Evolutionary conservation across 2,329 filamentous ascomycete species (phyloP), one percentile per base, ranked within the genome.

Genomic region (Lachnellula arida): DNA sequence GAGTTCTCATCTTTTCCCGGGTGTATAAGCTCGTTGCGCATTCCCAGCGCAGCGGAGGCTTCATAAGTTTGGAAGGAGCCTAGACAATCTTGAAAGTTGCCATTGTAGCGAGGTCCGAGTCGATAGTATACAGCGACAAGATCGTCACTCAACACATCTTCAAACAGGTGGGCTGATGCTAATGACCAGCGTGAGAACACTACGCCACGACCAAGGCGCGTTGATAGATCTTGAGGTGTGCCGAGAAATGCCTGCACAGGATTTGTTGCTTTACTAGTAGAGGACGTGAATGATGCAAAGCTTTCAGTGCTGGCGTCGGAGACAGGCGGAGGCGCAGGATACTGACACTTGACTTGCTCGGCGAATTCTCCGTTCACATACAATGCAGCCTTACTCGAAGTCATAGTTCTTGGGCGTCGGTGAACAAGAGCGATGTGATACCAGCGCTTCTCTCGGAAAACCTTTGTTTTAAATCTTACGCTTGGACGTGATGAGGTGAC

Each of bases 11-110:
- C 91, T 68, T 91, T 95, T 12, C 91, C 92, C 1, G 90, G 87
- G 71, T 96, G 89, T 39, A 96, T 79, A 51, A 91, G 84, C 68
- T 99, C 94, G 65, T 97, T 97, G 46, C 93, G 87, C 52, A 97
- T 80, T 57, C 95, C 94, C 40, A 99, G 76, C 53, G 89, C 86
- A 7, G 94, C 93, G 1, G 94, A 97, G 6, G 94, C 93, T 65
- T 89, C 85, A 69, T 99, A 99, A 0, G 95, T 99, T 68, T 97
- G 91, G 67, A 99, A 96, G 1, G 91, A 93, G 5, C 95, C 94
- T 14, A 99, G 80, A 64, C 91, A 94, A 68, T 99, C 94, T 72
- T 99, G 94, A 65, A 96, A 96, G 69, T 99, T 99, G 15, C 94
- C 94, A 67, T 91, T 87, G 65, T 99, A 99, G 48, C 91, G 85